Conservation (phyloP, 768 basidiomycete genomes). For the Suillus brevipes region DNA sequence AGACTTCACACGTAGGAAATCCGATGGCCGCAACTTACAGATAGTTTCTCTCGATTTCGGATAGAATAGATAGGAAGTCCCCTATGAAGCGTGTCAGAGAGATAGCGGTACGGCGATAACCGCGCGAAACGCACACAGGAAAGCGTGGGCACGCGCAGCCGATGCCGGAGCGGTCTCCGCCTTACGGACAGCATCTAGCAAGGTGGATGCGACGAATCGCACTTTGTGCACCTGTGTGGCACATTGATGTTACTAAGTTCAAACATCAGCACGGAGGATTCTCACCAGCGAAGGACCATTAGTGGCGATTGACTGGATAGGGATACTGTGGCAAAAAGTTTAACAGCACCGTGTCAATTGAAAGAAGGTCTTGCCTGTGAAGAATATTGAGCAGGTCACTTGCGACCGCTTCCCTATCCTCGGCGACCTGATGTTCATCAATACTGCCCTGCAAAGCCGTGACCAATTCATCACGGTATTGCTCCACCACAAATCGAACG, state of each 20-base stretch:
- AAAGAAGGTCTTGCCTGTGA: slow-evolving; percentile 53
- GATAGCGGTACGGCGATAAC: slow-evolving; percentile 6
- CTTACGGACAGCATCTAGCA: slow-evolving; percentile 81
- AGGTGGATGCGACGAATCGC: slow-evolving; percentile 87
- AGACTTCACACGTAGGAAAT: slow-evolving; percentile 6
- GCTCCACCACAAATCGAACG: slow-evolving; percentile 88
- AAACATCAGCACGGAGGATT: slow-evolving; percentile 11
- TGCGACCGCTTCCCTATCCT: slow-evolving; percentile 81
- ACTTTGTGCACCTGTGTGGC: slow-evolving; percentile 79
- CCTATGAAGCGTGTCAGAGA: slow-evolving; percentile 43
- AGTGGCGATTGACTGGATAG: slow-evolving; percentile 89
- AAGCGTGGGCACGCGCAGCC: slow-evolving; percentile 83
- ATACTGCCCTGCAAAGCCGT: slow-evolving; percentile 63
- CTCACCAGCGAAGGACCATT: slow-evolving; percentile 78
- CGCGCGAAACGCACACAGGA: slow-evolving; percentile 61
- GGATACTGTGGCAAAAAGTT: slow-evolving; percentile 56
- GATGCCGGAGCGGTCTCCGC: slow-evolving; percentile 78
- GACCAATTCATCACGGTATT: slow-evolving; percentile 86
- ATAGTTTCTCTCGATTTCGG: slow-evolving; percentile 91
- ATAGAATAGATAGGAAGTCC: slow-evolving; percentile 90
- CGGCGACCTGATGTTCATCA: slow-evolving; percentile 63
- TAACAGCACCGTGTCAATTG: slow-evolving; percentile 10
- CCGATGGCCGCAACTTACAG: slow-evolving; percentile 47
- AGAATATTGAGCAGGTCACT: slow-evolving; percentile 85
- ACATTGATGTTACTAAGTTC: not conserved